Evolutionary conservation across 116 monocot species (phyloP), one percentile per base, ranked within the genome.

Genomic region (Iris pallida): DNA sequence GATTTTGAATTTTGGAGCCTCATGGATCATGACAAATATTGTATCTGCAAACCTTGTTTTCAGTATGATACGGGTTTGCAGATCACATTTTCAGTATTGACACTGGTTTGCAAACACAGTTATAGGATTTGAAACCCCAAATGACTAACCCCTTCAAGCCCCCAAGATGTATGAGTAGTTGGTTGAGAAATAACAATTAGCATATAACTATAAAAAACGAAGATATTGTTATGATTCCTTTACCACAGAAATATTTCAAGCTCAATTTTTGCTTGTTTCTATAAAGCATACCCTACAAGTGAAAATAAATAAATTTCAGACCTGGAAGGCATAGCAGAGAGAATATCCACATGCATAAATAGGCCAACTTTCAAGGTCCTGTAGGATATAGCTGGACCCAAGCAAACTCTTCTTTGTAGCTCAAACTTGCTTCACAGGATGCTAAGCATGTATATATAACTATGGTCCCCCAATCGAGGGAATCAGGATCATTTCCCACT

Each of bases 391-490:
- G 79, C 70, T 96, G 96, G 76, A 96, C 83, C 92, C 96, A 92
- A 7, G 84, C 82, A 75, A 96, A 92, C 75, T 95, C 95, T 53
- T 91, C 86, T 63, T 79, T 89, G 76, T 92, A 92, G 66, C 67
- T 70, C 8, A 71, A 10, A 45, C 73, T 80, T 17, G 70, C 71
- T 57, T 85, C 80, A 17, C 98, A 98, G 0, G 93, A 93, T 63
- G 48, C 80, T 40, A 47, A 51, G 64, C 98, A 98, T 8, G 93
- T 81, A 69, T 85, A 93, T 6, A 90, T 70, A 42, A 60, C 86
- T 44, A 98, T 82, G 47, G 93, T 90, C 53, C 81, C 88, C 93
- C 89, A 97, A 78, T 92, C 97, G 48, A 97, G 90, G 7, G 93
- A 97, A 51, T 84, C 83, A 0, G 69, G 54, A 42, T 92, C 80